Percentiles rank a stretch among this genome's conserved stretches.
Conservation (phyloP, 2,329 filamentous ascomycete species). For the Blumeria graminis region DNA sequence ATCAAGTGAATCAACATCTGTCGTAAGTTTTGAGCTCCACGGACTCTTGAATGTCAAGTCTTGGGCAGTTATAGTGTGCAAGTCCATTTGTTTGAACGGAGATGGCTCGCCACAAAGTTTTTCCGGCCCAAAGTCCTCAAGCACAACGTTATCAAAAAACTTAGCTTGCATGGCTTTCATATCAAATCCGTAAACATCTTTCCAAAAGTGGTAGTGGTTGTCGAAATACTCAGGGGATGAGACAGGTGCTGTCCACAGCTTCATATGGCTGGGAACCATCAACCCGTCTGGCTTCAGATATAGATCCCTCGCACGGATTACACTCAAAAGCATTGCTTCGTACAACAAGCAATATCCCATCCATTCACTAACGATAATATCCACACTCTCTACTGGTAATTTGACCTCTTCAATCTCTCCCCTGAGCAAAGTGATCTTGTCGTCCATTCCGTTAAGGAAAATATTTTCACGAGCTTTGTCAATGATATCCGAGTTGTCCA, state of each 20-base stretch:
- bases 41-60: conserved; percentile 53
- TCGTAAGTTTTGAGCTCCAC: conserved; percentile 36
- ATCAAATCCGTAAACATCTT: conserved; percentile 81
- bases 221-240: conserved; percentile 53
- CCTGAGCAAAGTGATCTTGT: conserved; percentile 53
- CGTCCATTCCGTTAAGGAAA: conserved; percentile 51
- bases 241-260: conserved; percentile 59
- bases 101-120: conserved; percentile 33
- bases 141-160: conserved; percentile 59
- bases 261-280: conserved; percentile 68
- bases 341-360: conserved; percentile 91
- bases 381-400: conserved; percentile 56
- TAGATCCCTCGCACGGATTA: conserved; percentile 66
- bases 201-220: conserved; percentile 68
- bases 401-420: conserved; percentile 75
- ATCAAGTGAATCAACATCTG: conserved; percentile 47
- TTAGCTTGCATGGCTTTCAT: conserved; percentile 75
- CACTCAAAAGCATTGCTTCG: conserved; percentile 87
- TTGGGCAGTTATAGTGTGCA: conserved; percentile 45
- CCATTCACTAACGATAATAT: conserved; percentile 93
- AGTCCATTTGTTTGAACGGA: conserved; percentile 50
- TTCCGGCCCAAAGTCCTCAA: conserved; percentile 41
- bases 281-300: conserved; percentile 63
- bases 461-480: conserved; percentile 68
- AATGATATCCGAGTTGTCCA: conserved; percentile 83